Conservation (phyloP, 768 basidiomycete species). For the Baorangia bicolor region DNA sequence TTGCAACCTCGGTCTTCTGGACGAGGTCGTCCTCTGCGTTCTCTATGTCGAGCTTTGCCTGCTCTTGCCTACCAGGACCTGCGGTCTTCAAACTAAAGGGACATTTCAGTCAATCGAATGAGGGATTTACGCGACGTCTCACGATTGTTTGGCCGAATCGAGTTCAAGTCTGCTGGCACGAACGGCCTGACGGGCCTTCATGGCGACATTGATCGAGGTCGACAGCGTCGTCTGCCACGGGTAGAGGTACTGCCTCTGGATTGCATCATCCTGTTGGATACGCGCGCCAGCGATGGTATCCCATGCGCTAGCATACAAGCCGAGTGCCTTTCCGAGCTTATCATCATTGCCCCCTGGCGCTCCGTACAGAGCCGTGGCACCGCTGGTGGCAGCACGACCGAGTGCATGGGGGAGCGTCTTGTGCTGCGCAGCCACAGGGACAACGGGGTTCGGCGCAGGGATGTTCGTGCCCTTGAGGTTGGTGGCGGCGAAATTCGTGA, state of each 20-base stretch:
- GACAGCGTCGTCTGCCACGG: slow-evolving; percentile 90
- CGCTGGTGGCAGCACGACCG: slow-evolving; percentile 71
- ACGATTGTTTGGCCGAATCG: slow-evolving; percentile 89
- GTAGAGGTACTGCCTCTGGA: slow-evolving; percentile 64
- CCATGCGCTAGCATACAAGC: slow-evolving; percentile 78
- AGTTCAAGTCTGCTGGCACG: slow-evolving; percentile 79
- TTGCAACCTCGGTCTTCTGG: slow-evolving; percentile 96
- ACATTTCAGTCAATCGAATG: neutral
- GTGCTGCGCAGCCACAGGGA: slow-evolving; percentile 63
- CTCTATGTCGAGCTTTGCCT: slow-evolving; percentile 88
- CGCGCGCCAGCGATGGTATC: slow-evolving; percentile 81
- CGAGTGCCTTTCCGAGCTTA: slow-evolving; percentile 74
- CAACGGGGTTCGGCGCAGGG: slow-evolving; percentile 62
- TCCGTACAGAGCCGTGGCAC: slow-evolving; percentile 46
- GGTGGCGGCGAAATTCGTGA: slow-evolving; percentile 82
- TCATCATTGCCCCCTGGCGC: slow-evolving; percentile 53
- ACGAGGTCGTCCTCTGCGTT: slow-evolving; percentile 95
- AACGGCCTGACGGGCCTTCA: slow-evolving; percentile 90
- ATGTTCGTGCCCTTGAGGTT: slow-evolving; percentile 89
- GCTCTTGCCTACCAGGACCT: slow-evolving; percentile 76
- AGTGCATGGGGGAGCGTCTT: slow-evolving; percentile 98
- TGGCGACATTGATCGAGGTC: slow-evolving; percentile 81
- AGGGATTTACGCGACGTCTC: slow-evolving; percentile 26
- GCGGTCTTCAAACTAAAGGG: slow-evolving; percentile 72
- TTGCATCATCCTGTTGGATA: slow-evolving; percentile 72